These are phyloP conservation scores for Pythium rhizo-oryzae DNA, from an alignment of 352 stramenopile species.

Conservation along the genomic window DNA sequence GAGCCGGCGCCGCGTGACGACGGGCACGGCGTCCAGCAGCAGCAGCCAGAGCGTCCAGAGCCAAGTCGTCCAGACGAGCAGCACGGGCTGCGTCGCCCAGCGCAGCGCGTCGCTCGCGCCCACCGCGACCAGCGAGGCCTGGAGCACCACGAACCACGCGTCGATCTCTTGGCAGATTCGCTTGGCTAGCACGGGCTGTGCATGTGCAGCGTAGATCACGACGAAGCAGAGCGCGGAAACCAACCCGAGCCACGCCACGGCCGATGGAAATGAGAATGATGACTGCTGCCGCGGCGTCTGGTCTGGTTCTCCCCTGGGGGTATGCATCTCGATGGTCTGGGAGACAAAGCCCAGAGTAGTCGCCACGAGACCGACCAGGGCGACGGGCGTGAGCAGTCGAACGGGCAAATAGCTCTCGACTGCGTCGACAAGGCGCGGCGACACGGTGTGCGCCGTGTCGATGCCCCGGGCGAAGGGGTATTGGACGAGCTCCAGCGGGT, in stretches of 20 bases:
- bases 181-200: not conserved
- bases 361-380: not conserved
- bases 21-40: not conserved
- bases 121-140: not conserved
- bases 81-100: not conserved
- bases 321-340: not conserved
- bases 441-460: not conserved
- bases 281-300: too few relatives aligned
- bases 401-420: not conserved
- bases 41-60: constrained; percentile 4
- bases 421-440: not conserved
- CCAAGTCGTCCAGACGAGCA: constrained; percentile 1
- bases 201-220: not conserved
- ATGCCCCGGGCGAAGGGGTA: not conserved
- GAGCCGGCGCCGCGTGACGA: not conserved
- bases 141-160: constrained; percentile 17
- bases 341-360: not conserved
- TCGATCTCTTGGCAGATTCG: constrained; percentile 6
- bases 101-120: not conserved
- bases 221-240: not conserved
- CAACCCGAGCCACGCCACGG: not conserved
- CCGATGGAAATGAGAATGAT: not conserved
- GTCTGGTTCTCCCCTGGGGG: too few relatives aligned
- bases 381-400: not conserved
- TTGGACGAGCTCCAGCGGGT: not conserved